phyloP scores from a whole-genome alignment of 1,284 basidiomycete species.

The Ustilago xerochloae region DNA sequence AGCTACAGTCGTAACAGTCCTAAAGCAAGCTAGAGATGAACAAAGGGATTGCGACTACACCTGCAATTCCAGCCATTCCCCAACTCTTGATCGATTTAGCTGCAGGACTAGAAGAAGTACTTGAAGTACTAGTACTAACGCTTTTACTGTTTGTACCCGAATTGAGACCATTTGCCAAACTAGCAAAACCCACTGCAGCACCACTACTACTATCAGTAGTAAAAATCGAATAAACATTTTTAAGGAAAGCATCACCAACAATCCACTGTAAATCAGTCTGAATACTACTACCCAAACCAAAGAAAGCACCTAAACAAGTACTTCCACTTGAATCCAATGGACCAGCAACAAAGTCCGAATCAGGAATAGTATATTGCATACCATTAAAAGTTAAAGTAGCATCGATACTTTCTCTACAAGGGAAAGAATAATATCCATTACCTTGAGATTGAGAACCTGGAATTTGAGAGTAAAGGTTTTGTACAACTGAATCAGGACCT shows the following conservation, averaged over 20 bases:
- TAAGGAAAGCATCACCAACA: conserved; percentile 62
- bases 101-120: conserved; percentile 18
- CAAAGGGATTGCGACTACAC: background rate
- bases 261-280: conserved; percentile 57
- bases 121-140: conserved; percentile 16
- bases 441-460: conserved; percentile 36
- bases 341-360: conserved; percentile 44
- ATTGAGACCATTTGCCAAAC: conserved; percentile 52
- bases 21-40: background rate
- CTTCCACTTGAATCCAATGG: conserved; percentile 26
- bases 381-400: conserved; percentile 57
- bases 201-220: conserved; percentile 20
- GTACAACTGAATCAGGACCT: conserved; percentile 52
- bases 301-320: conserved; percentile 60
- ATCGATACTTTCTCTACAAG: conserved; percentile 44
- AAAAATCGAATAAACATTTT: conserved; percentile 60
- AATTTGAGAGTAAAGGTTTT: conserved; percentile 53
- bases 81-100: background rate
- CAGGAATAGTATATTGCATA: conserved; percentile 49
- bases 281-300: conserved; percentile 40
- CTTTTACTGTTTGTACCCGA: conserved; percentile 37
- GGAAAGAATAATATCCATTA: conserved; percentile 61
- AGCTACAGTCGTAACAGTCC: background rate
- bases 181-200: conserved; percentile 55
- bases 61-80: background rate